Evolutionary conservation across 1,284 basidiomycete species (phyloP).

Genomic region (Cerrena zonata): DNA sequence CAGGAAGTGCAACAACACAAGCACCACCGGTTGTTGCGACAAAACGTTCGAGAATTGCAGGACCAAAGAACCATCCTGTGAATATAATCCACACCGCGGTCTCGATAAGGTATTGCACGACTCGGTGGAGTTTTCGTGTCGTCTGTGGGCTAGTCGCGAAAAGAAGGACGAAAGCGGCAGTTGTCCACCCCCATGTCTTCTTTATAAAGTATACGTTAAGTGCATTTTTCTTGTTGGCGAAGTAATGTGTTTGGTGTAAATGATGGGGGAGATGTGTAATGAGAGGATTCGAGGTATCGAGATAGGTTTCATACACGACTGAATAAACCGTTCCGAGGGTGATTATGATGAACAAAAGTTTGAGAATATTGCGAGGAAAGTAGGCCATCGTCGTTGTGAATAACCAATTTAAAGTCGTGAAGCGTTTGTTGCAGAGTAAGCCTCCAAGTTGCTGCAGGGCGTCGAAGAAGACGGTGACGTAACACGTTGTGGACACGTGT

Average conservation of each 20-base stretch:
- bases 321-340: constrained; percentile 50
- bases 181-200: constrained; percentile 87
- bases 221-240: constrained; percentile 76
- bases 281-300: constrained; percentile 68
- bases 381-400: constrained; percentile 8
- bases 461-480: too few species aligned
- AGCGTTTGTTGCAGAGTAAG: too few species aligned
- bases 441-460: too few species aligned
- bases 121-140: constrained; percentile 36
- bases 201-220: constrained; percentile 89
- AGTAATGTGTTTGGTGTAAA: constrained; percentile 62
- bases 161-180: constrained; percentile 56
- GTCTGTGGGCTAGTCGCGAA: constrained; percentile 49
- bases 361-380: constrained; percentile 13
- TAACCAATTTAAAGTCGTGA: too few species aligned
- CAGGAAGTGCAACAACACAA: constrained; percentile 67
- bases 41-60: constrained; percentile 74
- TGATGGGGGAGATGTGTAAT: constrained; percentile 64
- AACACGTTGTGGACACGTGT: not conserved
- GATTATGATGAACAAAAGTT: constrained; percentile 30
- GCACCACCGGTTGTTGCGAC: constrained; percentile 74
- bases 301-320: constrained; percentile 47
- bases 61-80: constrained; percentile 90
- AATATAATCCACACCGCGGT: constrained; percentile 72
- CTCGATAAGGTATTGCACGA: constrained; percentile 58